Percentiles rank a stretch among this genome's conserved stretches.
Conservation (phyloP, 257 asterid species). For the Solanum pinnatisectum region DNA sequence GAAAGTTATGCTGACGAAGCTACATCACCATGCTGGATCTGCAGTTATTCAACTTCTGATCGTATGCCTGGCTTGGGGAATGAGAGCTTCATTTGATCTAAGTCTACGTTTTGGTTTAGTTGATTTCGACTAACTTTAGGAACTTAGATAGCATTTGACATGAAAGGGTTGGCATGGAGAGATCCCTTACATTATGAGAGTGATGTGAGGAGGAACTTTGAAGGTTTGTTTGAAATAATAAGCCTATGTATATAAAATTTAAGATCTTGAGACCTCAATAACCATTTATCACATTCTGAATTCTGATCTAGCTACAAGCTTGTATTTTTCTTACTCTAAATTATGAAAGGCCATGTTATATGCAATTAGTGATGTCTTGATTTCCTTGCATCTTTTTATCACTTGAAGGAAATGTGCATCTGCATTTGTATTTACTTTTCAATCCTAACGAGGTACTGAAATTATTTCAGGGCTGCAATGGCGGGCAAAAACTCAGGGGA, state of each 20-base stretch:
- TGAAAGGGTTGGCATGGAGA: not conserved
- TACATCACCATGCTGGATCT: not conserved
- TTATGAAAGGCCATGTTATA: not conserved
- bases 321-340: not conserved
- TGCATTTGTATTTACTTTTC: not conserved
- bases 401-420: not conserved
- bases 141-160: not conserved
- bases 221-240: not conserved
- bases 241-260: not conserved
- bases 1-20: not conserved
- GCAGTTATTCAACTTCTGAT: not conserved
- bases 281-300: not conserved
- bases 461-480: constrained; percentile 56
- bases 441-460: constrained; percentile 1
- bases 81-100: not conserved
- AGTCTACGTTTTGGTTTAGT: not conserved
- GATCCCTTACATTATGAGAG: not conserved
- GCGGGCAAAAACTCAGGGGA: constrained; percentile 70
- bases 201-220: not conserved
- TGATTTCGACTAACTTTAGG: not conserved
- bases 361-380: not conserved
- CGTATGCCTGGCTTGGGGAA: not conserved
- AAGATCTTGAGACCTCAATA: not conserved
- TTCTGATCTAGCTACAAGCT: not conserved
- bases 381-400: not conserved